These are phyloP conservation scores for Pseudogymnoascus sp. DNA, from an alignment of 2,329 filamentous ascomycete species.

Conservation along the genomic window DNA sequence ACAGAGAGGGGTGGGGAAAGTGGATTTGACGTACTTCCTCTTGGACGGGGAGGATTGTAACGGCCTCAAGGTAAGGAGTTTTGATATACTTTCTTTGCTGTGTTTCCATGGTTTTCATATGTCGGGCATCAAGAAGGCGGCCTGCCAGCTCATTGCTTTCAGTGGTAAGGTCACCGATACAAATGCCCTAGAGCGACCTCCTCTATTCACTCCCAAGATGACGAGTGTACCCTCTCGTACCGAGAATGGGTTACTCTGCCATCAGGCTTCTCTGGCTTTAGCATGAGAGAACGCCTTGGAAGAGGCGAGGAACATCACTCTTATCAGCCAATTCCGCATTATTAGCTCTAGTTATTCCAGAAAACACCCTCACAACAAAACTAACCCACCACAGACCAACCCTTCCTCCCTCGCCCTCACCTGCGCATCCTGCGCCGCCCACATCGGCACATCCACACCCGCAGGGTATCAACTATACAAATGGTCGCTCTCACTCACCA, in stretches of 20 bases:
- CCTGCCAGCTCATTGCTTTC: constrained; percentile 40
- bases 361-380: background rate
- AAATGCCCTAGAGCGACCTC: constrained; percentile 54
- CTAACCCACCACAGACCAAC: background rate
- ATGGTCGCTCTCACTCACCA: constrained; percentile 17
- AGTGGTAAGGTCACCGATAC: constrained; percentile 60
- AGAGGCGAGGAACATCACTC: constrained; percentile 41
- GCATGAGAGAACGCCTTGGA: constrained; percentile 38
- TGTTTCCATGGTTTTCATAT: constrained; percentile 15
- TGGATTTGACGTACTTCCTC: constrained; percentile 73
- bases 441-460: constrained; percentile 21
- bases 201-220: constrained; percentile 22
- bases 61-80: constrained; percentile 33
- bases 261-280: constrained; percentile 18
- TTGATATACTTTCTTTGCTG: constrained; percentile 10
- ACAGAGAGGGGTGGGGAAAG: constrained; percentile 59
- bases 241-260: constrained; percentile 35
- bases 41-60: constrained; percentile 60
- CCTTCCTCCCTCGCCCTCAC: constrained; percentile 3
- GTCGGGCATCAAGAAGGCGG: constrained; percentile 56
- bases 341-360: constrained; percentile 17
- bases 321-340: constrained; percentile 13
- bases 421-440: constrained; percentile 19
- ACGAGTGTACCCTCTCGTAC: constrained; percentile 32
- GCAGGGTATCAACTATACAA: constrained; percentile 24